phyloP scores from a whole-genome alignment of 495 filamentous ascomycete genomes.

The Delitschia confertaspora region DNA sequence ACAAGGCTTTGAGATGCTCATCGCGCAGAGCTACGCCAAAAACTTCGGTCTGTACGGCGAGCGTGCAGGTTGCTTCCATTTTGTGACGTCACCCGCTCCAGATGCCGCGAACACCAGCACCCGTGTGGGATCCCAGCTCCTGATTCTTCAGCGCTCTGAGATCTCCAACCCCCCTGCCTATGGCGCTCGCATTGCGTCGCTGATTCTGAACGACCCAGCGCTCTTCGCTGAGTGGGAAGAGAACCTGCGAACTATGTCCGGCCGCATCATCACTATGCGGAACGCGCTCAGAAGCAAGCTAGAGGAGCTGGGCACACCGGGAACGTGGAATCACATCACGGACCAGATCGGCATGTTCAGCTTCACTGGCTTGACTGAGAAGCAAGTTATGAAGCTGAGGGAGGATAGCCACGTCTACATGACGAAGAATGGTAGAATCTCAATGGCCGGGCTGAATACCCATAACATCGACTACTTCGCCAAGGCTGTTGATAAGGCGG shows the following conservation, averaged over 20 bases:
- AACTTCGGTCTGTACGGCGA: slow-evolving; percentile 98
- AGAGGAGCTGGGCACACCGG: slow-evolving; percentile 74
- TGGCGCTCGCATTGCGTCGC: slow-evolving; percentile 77
- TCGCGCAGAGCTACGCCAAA: slow-evolving; percentile 96
- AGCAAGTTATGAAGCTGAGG: slow-evolving; percentile 73
- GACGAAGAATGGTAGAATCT: slow-evolving; percentile 97
- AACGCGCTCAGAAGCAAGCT: slow-evolving; percentile 63
- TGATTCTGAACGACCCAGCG: slow-evolving; percentile 68
- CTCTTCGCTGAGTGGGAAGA: slow-evolving; percentile 94
- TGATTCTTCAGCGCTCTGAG: slow-evolving; percentile 90
- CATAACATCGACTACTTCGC: slow-evolving; percentile 89
- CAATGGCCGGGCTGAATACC: slow-evolving; percentile 87
- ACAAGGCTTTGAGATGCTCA: slow-evolving; percentile 88
- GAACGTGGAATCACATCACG: slow-evolving; percentile 92
- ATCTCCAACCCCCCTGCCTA: slow-evolving; percentile 95
- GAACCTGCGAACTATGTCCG: slow-evolving; percentile 87
- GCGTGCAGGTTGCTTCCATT: slow-evolving; percentile 94
- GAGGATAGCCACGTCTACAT: slow-evolving; percentile 88
- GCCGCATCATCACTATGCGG: slow-evolving; percentile 86
- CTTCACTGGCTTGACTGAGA: slow-evolving; percentile 82
- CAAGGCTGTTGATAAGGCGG: slow-evolving; percentile 75
- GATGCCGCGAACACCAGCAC: slow-evolving; percentile 54
- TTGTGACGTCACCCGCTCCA: slow-evolving; percentile 63
- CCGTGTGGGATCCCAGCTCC: slow-evolving; percentile 75
- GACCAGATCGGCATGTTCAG: slow-evolving; percentile 99